Conservation (phyloP, 441 rosid genomes). For the Iberis amara region DNA sequence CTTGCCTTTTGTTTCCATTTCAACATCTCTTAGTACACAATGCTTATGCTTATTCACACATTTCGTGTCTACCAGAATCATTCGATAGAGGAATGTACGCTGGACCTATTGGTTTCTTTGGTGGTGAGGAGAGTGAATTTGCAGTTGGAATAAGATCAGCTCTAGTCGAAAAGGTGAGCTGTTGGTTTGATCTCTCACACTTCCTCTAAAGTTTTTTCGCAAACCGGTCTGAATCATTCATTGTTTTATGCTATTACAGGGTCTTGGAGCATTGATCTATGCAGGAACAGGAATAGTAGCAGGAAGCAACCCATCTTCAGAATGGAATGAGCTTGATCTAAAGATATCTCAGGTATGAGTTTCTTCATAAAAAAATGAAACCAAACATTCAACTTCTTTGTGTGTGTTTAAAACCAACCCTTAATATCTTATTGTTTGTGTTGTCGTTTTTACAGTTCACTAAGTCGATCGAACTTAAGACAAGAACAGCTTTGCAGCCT, state of each 20-base stretch:
- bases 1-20: too few relatives aligned
- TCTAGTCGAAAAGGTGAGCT: constrained; percentile 65
- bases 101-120: constrained; percentile 92
- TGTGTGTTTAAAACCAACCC: too few relatives aligned
- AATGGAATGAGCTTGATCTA: constrained; percentile 88
- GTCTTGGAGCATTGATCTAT: constrained; percentile 69
- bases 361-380: not conserved
- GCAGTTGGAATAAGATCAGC: constrained; percentile 91
- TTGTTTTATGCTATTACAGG: constrained; percentile 39
- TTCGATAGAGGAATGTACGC: constrained; percentile 97
- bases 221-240: not conserved
- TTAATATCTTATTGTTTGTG: too few relatives aligned
- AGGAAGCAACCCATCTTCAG: constrained; percentile 72
- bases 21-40: not conserved
- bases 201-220: not conserved
- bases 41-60: not conserved
- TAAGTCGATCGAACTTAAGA: constrained; percentile 64
- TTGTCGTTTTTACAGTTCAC: constrained; percentile 48
- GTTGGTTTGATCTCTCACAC: not conserved
- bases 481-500: constrained; percentile 36
- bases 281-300: constrained; percentile 82
- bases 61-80: constrained; percentile 40
- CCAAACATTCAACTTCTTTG: too few relatives aligned
- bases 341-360: constrained; percentile 78
- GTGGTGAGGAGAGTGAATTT: constrained; percentile 94